Conservation (phyloP, 805 yeast genomes). For the Kluyveromyces starmeri region DNA sequence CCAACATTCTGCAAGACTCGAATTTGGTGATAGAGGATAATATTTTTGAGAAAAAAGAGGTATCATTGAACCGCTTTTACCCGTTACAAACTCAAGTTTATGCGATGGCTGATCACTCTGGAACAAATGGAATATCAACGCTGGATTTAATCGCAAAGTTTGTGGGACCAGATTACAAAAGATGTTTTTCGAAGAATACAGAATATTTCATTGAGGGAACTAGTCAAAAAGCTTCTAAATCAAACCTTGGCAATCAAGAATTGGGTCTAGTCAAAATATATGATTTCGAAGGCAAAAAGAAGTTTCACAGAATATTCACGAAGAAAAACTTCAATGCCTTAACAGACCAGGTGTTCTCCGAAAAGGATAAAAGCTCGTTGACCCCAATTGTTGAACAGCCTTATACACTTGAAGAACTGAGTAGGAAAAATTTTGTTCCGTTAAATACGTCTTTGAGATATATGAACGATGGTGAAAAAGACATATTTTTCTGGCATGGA, state of each 20-base stretch:
- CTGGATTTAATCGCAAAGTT: slow-evolving; percentile 42
- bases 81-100: slow-evolving; percentile 61
- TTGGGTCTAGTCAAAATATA: slow-evolving; percentile 47
- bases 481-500: slow-evolving; percentile 29
- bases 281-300: slow-evolving; percentile 66
- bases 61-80: slow-evolving; percentile 41
- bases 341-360: slow-evolving; percentile 20
- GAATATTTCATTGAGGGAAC: slow-evolving; percentile 41
- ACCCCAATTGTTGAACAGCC: slow-evolving; percentile 6
- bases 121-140: slow-evolving; percentile 47
- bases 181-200: slow-evolving; percentile 43
- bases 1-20: slow-evolving; percentile 21
- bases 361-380: slow-evolving; percentile 16
- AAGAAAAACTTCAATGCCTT: slow-evolving; percentile 32
- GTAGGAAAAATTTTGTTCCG: slow-evolving; percentile 19
- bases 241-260: slow-evolving; percentile 17
- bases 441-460: slow-evolving; percentile 24
- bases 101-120: slow-evolving; percentile 36
- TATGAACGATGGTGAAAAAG: slow-evolving; percentile 11
- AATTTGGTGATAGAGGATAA: slow-evolving; percentile 19
- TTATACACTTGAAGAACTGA: slow-evolving; percentile 14
- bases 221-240: slow-evolving; percentile 16
- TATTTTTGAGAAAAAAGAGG: slow-evolving; percentile 7
- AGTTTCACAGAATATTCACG: slow-evolving; percentile 59
- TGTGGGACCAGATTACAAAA: slow-evolving; percentile 45